phyloP scores from a whole-genome alignment of 2,329 filamentous ascomycete genomes.

The Fusarium ambrosium region DNA sequence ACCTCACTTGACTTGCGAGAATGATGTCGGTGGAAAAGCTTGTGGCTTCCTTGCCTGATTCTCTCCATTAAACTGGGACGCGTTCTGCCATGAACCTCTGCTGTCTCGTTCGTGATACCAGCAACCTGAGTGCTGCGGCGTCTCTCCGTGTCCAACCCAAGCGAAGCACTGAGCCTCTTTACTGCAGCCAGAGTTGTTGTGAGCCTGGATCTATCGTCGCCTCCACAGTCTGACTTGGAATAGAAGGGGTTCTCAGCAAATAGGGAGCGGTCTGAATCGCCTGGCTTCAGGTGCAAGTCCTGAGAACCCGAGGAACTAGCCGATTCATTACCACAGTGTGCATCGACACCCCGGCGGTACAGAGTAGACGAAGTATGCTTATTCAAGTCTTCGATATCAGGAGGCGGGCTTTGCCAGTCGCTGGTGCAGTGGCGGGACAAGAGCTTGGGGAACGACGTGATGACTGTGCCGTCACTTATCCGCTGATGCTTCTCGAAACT shows the following conservation, averaged over 20 bases:
- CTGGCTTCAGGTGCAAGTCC: slow-evolving; percentile 27
- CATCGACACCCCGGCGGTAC: slow-evolving; percentile 51
- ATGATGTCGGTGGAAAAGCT: slow-evolving; percentile 41
- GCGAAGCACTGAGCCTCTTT: slow-evolving; percentile 42
- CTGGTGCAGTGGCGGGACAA: slow-evolving; percentile 49
- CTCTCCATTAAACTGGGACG: slow-evolving; percentile 47
- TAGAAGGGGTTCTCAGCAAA: slow-evolving; percentile 46
- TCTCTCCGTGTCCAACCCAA: slow-evolving; percentile 43
- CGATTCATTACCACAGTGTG: slow-evolving; percentile 39
- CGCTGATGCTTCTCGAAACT: slow-evolving; percentile 29
- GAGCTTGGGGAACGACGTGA: slow-evolving; percentile 54
- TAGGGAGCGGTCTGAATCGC: slow-evolving; percentile 28
- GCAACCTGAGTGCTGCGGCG: slow-evolving; percentile 45
- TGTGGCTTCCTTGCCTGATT: slow-evolving; percentile 47
- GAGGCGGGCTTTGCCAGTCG: slow-evolving; percentile 50
- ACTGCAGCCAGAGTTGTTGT: slow-evolving; percentile 13
- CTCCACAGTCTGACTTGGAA: neutral
- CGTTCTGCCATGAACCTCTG: slow-evolving; percentile 25
- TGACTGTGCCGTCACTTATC: slow-evolving; percentile 42
- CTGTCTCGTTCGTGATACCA: slow-evolving; percentile 10
- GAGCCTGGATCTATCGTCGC: neutral
- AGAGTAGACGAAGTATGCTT: slow-evolving; percentile 23
- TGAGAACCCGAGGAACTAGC: slow-evolving; percentile 12
- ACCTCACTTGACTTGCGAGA: slow-evolving; percentile 32
- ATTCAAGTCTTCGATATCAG: slow-evolving; percentile 30